Evolutionary conservation across 371 early-diverging fungal species (phyloP).

Genomic region (Mortierella sp.): DNA sequence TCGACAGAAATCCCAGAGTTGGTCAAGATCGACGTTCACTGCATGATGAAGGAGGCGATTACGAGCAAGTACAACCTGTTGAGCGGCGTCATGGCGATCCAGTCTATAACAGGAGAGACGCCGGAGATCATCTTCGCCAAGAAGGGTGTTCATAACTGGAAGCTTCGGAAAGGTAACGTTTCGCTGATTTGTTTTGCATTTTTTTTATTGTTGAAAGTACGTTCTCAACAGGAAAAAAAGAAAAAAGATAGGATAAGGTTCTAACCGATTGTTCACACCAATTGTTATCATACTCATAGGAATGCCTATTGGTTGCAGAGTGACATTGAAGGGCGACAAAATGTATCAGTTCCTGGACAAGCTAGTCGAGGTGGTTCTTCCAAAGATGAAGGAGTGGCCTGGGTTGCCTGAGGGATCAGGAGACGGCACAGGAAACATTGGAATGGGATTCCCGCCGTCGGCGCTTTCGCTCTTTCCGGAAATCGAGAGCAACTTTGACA

Average conservation of each 20-base stretch:
- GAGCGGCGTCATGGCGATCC: conserved; percentile 92
- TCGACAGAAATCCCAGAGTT: conserved; percentile 73
- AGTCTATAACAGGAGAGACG: conserved; percentile 88
- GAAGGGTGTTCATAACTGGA: conserved; percentile 86
- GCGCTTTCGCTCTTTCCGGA: conserved; percentile 95
- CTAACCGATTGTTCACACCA: neutral
- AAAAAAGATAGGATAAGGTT: neutral
- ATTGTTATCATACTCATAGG: conserved; percentile 56
- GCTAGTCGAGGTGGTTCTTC: conserved; percentile 92
- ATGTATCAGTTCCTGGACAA: conserved; percentile 97
- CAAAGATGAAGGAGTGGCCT: conserved; percentile 93
- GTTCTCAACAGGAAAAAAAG: neutral
- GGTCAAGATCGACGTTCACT: conserved; percentile 78
- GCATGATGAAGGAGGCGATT: conserved; percentile 89
- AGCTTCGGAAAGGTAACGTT: conserved; percentile 75
- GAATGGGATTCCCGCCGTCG: conserved; percentile 86
- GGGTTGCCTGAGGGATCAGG: conserved; percentile 84
- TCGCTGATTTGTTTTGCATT: neutral
- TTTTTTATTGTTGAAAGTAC: neutral
- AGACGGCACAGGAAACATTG: conserved; percentile 88
- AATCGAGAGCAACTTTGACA: conserved; percentile 95
- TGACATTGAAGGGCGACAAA: conserved; percentile 83
- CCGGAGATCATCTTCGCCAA: conserved; percentile 89
- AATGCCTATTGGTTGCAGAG: conserved; percentile 92
- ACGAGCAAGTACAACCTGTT: conserved; percentile 91